Conservation (phyloP, 768 basidiomycete species). For the Gymnopilus dilepis region DNA sequence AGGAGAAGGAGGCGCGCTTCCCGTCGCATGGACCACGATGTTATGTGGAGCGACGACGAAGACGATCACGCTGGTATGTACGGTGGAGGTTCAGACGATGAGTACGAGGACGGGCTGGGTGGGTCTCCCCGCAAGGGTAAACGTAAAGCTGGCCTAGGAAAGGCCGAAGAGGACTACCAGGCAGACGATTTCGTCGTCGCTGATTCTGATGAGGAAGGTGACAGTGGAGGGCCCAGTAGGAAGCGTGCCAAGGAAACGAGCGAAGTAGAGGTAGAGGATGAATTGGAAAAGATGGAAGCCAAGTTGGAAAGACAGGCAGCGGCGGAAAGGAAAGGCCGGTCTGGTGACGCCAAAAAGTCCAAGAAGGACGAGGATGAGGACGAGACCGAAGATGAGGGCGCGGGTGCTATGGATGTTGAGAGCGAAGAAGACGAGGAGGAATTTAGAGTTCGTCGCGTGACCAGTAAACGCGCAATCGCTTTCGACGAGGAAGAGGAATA, state of each 20-base stretch:
- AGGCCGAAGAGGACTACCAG: conserved; percentile 73
- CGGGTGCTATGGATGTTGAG: conserved; percentile 72
- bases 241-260: conserved; percentile 44
- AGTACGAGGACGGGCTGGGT: conserved; percentile 49
- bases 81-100: conserved; percentile 64
- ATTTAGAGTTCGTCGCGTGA: conserved; percentile 62
- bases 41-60: conserved; percentile 70
- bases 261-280: conserved; percentile 52
- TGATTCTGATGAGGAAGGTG: conserved; percentile 72
- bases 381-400: conserved; percentile 36
- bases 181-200: conserved; percentile 87
- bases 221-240: conserved; percentile 32
- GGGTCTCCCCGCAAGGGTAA: conserved; percentile 48
- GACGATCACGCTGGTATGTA: conserved; percentile 53
- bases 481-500: conserved; percentile 63
- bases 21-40: conserved; percentile 47
- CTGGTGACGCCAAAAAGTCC: conserved; percentile 31
- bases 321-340: conserved; percentile 45
- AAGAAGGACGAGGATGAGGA: conserved; percentile 33
- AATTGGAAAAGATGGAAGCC: conserved; percentile 74
- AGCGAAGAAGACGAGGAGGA: conserved; percentile 80
- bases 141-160: conserved; percentile 52
- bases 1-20: conserved; percentile 51
- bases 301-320: conserved; percentile 66
- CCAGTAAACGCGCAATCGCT: conserved; percentile 59